phyloP scores from a whole-genome alignment of 1,284 basidiomycete genomes.

The Ganoderma boninense region DNA sequence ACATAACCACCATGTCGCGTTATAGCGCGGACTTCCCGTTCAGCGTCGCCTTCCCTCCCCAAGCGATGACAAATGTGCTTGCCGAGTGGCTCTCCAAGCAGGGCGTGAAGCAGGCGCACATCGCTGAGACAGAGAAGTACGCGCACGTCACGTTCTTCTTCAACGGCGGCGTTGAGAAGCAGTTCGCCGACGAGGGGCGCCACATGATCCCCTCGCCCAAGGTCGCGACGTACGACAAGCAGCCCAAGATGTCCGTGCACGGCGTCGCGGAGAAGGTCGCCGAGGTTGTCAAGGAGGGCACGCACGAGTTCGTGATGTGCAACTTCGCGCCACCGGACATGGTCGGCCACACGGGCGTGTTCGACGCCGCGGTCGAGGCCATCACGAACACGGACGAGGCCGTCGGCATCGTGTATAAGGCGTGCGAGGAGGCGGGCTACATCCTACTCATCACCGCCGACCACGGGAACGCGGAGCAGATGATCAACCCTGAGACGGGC shows the following conservation, averaged over 20 bases:
- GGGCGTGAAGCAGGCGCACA: constrained; percentile 84
- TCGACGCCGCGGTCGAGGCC: constrained; percentile 87
- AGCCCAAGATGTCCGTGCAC: constrained; percentile 89
- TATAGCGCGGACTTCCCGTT: constrained; percentile 93
- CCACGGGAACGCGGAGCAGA: constrained; percentile 93
- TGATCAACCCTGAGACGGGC: constrained; percentile 85
- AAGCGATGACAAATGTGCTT: constrained; percentile 90
- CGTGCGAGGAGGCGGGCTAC: constrained; percentile 86
- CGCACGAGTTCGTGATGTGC: constrained; percentile 92
- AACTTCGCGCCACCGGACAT: constrained; percentile 96
- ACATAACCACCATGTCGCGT: constrained; percentile 92
- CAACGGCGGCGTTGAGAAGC: constrained; percentile 93
- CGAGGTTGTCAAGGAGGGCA: constrained; percentile 73
- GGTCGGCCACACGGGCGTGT: constrained; percentile 92
- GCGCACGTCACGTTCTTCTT: constrained; percentile 97
- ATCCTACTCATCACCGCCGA: constrained; percentile 90
- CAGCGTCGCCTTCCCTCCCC: constrained; percentile 87
- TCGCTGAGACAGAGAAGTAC: constrained; percentile 95
- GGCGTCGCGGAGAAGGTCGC: constrained; percentile 90
- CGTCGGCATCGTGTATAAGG: constrained; percentile 85
- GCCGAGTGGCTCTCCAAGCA: constrained; percentile 88
- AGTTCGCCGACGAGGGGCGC: constrained; percentile 86
- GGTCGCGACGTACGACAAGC: constrained; percentile 88
- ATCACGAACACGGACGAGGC: constrained; percentile 87
- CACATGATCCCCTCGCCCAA: constrained; percentile 90